Base-by-base conservation (phyloP, 768 basidiomycete species). In the Lentinula raphanica region DNA sequence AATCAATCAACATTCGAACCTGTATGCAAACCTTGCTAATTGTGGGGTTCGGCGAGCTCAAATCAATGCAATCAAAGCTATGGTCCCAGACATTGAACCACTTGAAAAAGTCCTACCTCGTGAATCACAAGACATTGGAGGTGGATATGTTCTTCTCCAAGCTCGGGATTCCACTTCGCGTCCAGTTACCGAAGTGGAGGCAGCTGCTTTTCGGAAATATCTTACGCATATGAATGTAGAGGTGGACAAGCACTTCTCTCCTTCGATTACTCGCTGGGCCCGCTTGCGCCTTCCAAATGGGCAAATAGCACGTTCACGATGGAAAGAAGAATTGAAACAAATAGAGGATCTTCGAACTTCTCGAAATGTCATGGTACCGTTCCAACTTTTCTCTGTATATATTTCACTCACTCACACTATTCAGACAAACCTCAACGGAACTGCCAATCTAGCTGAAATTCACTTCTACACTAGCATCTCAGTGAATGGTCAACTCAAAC, bases 201-300 rank as follows among this genome's bases (percentile, higher is more conserved):
- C 12, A 12, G 42, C 31, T 19, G 40, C 61, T 19, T 35, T 62
- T n/a, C 28, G n/a, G 9, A 13, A 5, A 17, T 60, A 53, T 36
- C 9, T 58, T 21, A 7, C 13, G 4, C 57, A 23, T 17, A 6
- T 25, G 6, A 13, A 13, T 9, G 15, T 13, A 25, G 40, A 11
- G 11, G n/a, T 19, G 25, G 32, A 49, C 8, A 40, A 51, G 40
- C 49, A 40, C 25, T 39, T 29, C 35, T 59, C 13, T 31, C 23
- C 36, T 31, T 17, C 12, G 25, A 23, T 67, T 17, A 28, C 9
- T 2, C 59, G 65, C 21, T 76, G 76, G 75, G 71, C 72, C 12
- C 64, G 72, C 3, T 45, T 77, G 0, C 65, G 54, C 9, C 64
- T 77, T 29, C 71, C 72, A 19, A 77, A 73, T 66, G 72, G 72